phyloP scores from a whole-genome alignment of 2,329 filamentous ascomycete species.

The Pestalotiopsis sp. region DNA sequence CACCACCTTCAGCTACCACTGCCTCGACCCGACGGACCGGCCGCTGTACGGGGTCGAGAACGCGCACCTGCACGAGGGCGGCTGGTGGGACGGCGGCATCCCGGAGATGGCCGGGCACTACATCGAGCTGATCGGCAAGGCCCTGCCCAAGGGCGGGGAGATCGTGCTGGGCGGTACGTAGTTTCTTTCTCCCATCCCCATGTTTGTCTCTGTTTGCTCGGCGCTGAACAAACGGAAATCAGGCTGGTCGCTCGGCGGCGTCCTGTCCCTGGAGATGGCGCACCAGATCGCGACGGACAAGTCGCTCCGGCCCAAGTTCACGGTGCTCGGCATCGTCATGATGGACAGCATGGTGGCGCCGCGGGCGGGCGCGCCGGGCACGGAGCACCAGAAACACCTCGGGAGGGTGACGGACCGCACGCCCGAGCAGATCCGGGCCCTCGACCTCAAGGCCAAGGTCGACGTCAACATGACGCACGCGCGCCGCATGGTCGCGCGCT shows the following conservation, averaged over 20 bases:
- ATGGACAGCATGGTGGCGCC: constrained; percentile 51
- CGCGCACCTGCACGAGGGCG: constrained; percentile 49
- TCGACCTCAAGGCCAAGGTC: constrained; percentile 33
- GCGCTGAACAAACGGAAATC: not conserved
- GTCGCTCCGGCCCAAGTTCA: constrained; percentile 28
- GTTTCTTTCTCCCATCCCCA: not conserved
- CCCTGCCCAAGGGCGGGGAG: constrained; percentile 37
- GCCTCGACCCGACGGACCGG: constrained; percentile 50
- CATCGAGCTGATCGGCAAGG: constrained; percentile 43
- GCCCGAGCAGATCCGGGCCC: constrained; percentile 27
- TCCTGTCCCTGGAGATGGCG: constrained; percentile 54
- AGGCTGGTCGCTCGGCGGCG: constrained; percentile 58
- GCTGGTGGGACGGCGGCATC: constrained; percentile 53
- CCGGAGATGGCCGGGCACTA: constrained; percentile 58
- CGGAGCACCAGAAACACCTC: constrained; percentile 18
- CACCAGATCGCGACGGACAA: constrained; percentile 41
- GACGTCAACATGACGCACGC: constrained; percentile 34
- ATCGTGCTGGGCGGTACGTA: constrained; percentile 50
- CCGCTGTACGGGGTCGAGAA: constrained; percentile 58
- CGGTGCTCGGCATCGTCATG: constrained; percentile 53
- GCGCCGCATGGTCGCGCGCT: constrained; percentile 29
- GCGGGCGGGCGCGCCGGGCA: constrained; percentile 18
- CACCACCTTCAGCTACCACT: constrained; percentile 60
- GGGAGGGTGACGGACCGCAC: constrained; percentile 30
- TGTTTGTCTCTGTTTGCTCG: too few species aligned